Conservation (phyloP, 2,329 filamentous ascomycete species). For the Leptographium wingfieldii region DNA sequence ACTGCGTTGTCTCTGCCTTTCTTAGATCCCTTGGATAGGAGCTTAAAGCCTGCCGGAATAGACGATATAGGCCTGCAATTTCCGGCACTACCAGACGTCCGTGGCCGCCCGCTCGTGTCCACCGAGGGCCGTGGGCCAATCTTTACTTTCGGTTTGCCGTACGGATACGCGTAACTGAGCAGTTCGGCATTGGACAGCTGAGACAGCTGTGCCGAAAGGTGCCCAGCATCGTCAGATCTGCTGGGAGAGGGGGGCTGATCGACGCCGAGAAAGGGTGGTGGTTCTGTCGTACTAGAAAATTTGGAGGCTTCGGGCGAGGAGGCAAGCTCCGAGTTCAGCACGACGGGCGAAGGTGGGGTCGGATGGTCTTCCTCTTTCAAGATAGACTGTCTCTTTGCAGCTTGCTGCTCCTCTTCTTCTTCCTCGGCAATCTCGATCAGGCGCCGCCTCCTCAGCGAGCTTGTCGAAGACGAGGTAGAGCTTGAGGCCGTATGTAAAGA, state of each 20-base stretch:
- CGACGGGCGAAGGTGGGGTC: constrained; percentile 24
- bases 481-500: constrained; percentile 79
- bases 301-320: constrained; percentile 34
- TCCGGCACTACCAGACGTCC: constrained; percentile 44
- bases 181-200: constrained; percentile 38
- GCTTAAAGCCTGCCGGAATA: constrained; percentile 68
- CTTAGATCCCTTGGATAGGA: constrained; percentile 46
- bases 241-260: constrained; percentile 32
- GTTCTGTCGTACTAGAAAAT: constrained; percentile 36
- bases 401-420: constrained; percentile 55
- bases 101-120: constrained; percentile 47
- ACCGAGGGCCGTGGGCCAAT: constrained; percentile 73
- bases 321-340: constrained; percentile 39
- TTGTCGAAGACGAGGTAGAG: constrained; percentile 74
- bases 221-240: constrained; percentile 29
- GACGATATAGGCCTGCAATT: constrained; percentile 62
- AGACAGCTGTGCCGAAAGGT: constrained; percentile 38
- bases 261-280: constrained; percentile 38
- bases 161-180: constrained; percentile 35
- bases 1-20: constrained; percentile 21
- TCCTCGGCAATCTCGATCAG: constrained; percentile 90
- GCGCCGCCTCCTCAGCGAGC: constrained; percentile 62
- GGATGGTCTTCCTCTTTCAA: constrained; percentile 31
- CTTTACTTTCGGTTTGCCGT: constrained; percentile 70
- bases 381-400: constrained; percentile 45